Base-by-base conservation (phyloP, 2,329 filamentous ascomycete genomes). In the Fusarium brevicatenulatum region DNA sequence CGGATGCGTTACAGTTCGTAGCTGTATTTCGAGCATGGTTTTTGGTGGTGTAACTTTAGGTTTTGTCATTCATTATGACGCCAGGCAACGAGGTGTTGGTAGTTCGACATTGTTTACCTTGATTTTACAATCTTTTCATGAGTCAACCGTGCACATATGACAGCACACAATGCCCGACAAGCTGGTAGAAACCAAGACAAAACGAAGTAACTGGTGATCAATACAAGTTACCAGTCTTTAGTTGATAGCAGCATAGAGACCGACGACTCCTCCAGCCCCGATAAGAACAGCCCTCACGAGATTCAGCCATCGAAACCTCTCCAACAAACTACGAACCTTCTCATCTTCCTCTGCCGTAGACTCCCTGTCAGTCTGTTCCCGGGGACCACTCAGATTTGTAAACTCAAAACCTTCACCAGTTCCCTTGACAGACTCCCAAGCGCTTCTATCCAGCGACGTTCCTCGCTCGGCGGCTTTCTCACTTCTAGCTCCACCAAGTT, bases 291-390 rank as follows among this genome's bases (percentile, higher is more conserved):
- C 64, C 2, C 66, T 46, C 0, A 46, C 50, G 11, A 64, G 43
- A 18, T 69, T 68, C 1, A 57, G n/a, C 49, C 57, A 69, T 2
- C 50, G 39, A 4, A 69, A 69, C 11, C 8, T 68, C 10, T 68
- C 64, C 28, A 68, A 9, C 8, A 68, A 11, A 1, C 18, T 0
- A 5, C n/a, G 3, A 0, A 43, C 47, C 11, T 15, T 43, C 4
- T 46, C 8, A 5, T 68, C 50, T 5, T 63, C 18, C 11, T 68
- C 57, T 9, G 2, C 3, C 1, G 19, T 55, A 0, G 66, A 57
- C 1, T 46, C 23, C 3, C 12, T 10, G 1, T 30, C 6, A 0
- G 66, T 57, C 1, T 12, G 10, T 0, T 64, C 43, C 7, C 53
- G 66, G 0, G 64, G 65, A 1, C 50, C 50, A 13, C 30, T 68